A percentile compares a stretch with the other conserved stretches of the same genome.
These are phyloP conservation scores for Endotrypanum monterogeii DNA, from an alignment of 208 protist species.

Conservation along the genomic window DNA sequence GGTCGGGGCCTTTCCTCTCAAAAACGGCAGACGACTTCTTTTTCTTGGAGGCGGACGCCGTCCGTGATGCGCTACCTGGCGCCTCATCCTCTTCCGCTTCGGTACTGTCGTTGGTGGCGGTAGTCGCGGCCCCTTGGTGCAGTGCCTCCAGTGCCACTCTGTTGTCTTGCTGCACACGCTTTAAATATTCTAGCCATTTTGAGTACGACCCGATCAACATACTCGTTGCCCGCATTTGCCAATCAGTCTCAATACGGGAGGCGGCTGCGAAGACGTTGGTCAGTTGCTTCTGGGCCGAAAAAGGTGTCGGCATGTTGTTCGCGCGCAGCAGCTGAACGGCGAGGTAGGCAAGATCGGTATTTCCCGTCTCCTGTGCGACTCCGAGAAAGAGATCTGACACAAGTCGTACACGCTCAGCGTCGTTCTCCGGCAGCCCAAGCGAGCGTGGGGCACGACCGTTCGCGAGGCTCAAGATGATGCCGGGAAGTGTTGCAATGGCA, in stretches of 20 bases:
- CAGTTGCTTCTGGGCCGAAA: conserved; percentile 79
- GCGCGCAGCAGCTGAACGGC: conserved; percentile 83
- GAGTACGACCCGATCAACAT: conserved; percentile 58
- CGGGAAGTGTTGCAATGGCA: conserved; percentile 60
- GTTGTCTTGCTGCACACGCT: conserved; percentile 59
- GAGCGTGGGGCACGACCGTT: conserved; percentile 73
- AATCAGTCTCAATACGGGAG: conserved; percentile 80
- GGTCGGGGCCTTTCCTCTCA: neutral
- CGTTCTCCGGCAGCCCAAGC: conserved; percentile 52
- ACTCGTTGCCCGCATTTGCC: conserved; percentile 72
- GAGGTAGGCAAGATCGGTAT: conserved; percentile 81
- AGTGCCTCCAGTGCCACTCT: conserved; percentile 32
- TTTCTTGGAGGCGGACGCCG: too few relatives aligned
- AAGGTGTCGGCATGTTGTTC: conserved; percentile 73
- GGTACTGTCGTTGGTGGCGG: neutral
- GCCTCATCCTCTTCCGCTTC: neutral
- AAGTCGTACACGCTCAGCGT: conserved; percentile 45
- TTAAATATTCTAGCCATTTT: conserved; percentile 74
- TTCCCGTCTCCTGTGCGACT: conserved; percentile 76
- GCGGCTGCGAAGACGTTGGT: conserved; percentile 83
- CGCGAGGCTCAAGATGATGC: conserved; percentile 72
- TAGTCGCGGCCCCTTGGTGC: neutral
- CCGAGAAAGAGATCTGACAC: conserved; percentile 72
- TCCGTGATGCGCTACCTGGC: neutral
- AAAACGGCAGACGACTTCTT: neutral